A percentile compares a stretch with the other conserved stretches of the same genome.
Conservation (phyloP, 2,329 filamentous ascomycete species). For the Nothomitra cinnamomea region DNA sequence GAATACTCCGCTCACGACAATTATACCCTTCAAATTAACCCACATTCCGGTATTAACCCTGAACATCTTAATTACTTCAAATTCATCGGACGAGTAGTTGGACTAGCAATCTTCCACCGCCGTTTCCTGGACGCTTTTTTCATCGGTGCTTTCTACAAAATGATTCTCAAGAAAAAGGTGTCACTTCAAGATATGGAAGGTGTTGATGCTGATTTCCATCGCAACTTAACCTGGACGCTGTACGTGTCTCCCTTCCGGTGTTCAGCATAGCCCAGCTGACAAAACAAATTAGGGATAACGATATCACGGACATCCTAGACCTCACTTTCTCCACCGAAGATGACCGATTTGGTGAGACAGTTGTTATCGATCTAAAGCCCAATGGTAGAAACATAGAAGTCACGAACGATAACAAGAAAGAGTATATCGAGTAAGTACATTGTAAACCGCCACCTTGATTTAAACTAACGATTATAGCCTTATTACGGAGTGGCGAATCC, state of each 20-base stretch:
- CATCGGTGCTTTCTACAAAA: slow-evolving; percentile 98
- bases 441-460: background rate
- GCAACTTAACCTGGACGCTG: slow-evolving; percentile 91
- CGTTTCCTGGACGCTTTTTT: slow-evolving; percentile 98
- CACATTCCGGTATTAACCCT: slow-evolving; percentile 96
- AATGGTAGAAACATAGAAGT: slow-evolving; percentile 84
- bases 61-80: slow-evolving; percentile 99
- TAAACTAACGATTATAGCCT: slow-evolving; percentile 31
- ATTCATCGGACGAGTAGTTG: slow-evolving; percentile 95
- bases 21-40: slow-evolving; percentile 98
- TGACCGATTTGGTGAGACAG: slow-evolving; percentile 87
- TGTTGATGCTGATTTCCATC: slow-evolving; percentile 94
- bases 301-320: slow-evolving; percentile 75
- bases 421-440: slow-evolving; percentile 71
- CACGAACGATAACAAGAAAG: slow-evolving; percentile 96
- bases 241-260: slow-evolving; percentile 21
- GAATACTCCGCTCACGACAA: slow-evolving; percentile 99
- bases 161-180: slow-evolving; percentile 91
- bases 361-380: slow-evolving; percentile 85
- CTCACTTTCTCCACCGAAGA: slow-evolving; percentile 95
- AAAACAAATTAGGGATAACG: slow-evolving; percentile 49
- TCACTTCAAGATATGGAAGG: slow-evolving; percentile 93
- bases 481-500: slow-evolving; percentile 98
- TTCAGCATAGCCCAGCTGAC: background rate
- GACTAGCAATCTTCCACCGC: slow-evolving; percentile 92